Percentiles rank a stretch among this genome's conserved stretches.
Conservation (phyloP, 1,139 yeast species). For the Lodderomyces beijingensis region DNA sequence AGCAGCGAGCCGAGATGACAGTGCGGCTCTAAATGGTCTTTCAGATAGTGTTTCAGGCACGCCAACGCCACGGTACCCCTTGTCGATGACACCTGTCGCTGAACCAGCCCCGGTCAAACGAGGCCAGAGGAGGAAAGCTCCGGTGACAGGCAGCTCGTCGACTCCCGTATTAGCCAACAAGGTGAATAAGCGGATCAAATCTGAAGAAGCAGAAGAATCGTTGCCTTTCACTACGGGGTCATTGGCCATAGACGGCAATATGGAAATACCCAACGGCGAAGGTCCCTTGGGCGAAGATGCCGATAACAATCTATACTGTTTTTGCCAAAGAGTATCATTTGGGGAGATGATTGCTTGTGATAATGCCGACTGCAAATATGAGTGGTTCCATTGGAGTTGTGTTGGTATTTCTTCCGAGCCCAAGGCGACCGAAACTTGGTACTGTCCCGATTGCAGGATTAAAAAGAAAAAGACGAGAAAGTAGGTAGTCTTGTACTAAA, state of each 20-base stretch:
- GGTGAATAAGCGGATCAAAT: conserved; percentile 19
- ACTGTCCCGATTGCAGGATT: conserved; percentile 63
- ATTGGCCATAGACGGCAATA: conserved; percentile 11
- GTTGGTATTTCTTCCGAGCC: conserved; percentile 76
- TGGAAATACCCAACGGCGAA: conserved; percentile 10
- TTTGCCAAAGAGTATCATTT: conserved; percentile 79
- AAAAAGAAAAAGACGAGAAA: conserved; percentile 37
- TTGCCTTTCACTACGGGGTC: conserved; percentile 12
- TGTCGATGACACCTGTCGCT: conserved; percentile 19
- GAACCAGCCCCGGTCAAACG: conserved; percentile 16
- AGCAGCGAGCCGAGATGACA: conserved; percentile 13
- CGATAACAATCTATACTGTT: conserved; percentile 63
- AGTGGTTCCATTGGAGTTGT: conserved; percentile 87
- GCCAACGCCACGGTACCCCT: conserved; percentile 27
- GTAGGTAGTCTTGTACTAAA: too few species aligned
- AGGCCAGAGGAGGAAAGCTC: conserved; percentile 26
- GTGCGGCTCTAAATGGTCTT: conserved; percentile 15
- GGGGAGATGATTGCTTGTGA: conserved; percentile 95
- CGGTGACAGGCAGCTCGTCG: conserved; percentile 8
- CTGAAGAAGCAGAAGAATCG: conserved; percentile 20
- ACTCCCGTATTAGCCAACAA: background rate
- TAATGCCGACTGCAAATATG: conserved; percentile 71
- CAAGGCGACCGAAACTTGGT: conserved; percentile 62
- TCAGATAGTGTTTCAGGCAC: conserved; percentile 27
- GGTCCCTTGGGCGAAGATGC: conserved; percentile 51